Evolutionary conservation across 192 early-diverging fungal genomes (phyloP).

Genomic region (Phlyctochytrium arcticum): DNA sequence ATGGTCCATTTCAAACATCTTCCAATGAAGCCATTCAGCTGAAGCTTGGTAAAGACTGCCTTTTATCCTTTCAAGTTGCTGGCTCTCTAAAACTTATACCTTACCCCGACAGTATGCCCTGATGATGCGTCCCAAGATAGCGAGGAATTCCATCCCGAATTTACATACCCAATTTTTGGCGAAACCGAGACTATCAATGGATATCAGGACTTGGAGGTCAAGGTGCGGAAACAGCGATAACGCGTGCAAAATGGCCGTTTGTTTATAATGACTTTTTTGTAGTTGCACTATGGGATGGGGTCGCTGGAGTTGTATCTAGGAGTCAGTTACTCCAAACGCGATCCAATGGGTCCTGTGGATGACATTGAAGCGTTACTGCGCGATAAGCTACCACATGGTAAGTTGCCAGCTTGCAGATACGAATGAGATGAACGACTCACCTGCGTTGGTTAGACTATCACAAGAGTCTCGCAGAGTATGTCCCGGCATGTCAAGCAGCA

Average conservation of each 20-base stretch:
- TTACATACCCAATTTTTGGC: conserved; percentile 87
- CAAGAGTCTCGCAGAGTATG: conserved; percentile 61
- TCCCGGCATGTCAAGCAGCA: conserved; percentile 55
- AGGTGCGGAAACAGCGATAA: conserved; percentile 25
- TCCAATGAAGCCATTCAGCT: conserved; percentile 7
- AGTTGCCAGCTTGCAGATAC: not conserved
- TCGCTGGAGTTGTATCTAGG: conserved; percentile 72
- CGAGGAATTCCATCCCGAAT: conserved; percentile 71
- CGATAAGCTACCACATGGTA: conserved; percentile 56
- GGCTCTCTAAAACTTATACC: too few species aligned
- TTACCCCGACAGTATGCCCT: not conserved
- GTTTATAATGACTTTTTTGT: not conserved
- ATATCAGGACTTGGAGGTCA: conserved; percentile 77
- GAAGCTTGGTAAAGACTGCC: too few species aligned
- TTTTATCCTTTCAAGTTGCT: too few species aligned
- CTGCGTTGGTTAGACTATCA: not conserved
- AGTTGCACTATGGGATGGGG: conserved; percentile 76
- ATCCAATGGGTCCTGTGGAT: conserved; percentile 29
- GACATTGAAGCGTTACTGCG: conserved; percentile 51
- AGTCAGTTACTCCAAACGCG: conserved; percentile 60
- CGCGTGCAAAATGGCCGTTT: not conserved
- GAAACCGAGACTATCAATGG: conserved; percentile 84
- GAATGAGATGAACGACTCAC: not conserved
- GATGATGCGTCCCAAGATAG: not conserved
- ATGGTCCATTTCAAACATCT: not conserved